These are phyloP conservation scores for Liriodendron chinense DNA, from an alignment of 164 flowering plant genomes.

Conservation along the genomic window DNA sequence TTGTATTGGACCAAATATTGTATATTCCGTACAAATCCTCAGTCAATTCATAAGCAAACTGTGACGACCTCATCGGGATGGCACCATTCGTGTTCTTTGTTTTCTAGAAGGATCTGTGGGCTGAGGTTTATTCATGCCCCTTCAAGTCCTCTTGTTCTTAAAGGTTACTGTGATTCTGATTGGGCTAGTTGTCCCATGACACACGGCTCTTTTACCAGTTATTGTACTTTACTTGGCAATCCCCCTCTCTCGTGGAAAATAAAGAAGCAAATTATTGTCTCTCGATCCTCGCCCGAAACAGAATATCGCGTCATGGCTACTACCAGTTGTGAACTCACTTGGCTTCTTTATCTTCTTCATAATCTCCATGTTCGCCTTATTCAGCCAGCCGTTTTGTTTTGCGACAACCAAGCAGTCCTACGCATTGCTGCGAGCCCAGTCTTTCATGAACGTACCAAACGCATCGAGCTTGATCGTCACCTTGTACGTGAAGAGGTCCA, in stretches of 20 bases:
- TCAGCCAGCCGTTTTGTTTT: not conserved
- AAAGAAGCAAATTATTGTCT: not conserved
- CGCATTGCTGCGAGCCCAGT: not conserved
- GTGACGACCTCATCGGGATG: too few relatives aligned
- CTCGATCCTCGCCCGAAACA: not conserved
- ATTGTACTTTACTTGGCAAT: not conserved
- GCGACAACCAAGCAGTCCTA: not conserved
- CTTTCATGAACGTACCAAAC: not conserved
- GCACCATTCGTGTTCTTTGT: too few relatives aligned
- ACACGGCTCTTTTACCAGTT: not conserved
- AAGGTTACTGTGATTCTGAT: not conserved
- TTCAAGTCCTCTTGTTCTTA: not conserved
- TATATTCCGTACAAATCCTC: too few relatives aligned
- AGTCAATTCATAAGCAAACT: too few relatives aligned
- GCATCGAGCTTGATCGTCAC: too few relatives aligned
- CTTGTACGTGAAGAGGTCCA: not conserved
- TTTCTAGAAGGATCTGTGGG: too few relatives aligned
- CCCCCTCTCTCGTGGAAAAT: not conserved
- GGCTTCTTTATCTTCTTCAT: not conserved
- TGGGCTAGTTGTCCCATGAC: not conserved
- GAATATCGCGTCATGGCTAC: constrained; percentile 1
- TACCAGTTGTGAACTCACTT: not conserved
- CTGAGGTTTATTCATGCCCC: too few relatives aligned
- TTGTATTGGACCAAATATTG: too few relatives aligned
- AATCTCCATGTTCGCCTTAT: not conserved